These are phyloP conservation scores for Fusarium sp. DNA, from an alignment of 2,329 filamentous ascomycete species.

Conservation along the genomic window DNA sequence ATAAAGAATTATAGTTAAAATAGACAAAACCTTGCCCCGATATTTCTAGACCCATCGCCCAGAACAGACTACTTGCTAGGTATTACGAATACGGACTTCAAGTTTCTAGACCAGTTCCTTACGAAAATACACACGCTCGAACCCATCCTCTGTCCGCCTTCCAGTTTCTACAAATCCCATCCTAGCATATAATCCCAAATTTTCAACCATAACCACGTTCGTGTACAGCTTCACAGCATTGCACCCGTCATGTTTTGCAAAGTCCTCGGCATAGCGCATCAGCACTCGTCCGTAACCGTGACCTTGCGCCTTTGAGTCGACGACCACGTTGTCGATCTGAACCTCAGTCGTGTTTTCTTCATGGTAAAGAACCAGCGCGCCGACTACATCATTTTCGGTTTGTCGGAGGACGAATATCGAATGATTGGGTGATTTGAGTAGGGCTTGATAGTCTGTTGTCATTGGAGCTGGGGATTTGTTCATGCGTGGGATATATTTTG, in stretches of 20 bases:
- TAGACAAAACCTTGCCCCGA: not conserved
- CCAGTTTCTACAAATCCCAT: constrained; percentile 52
- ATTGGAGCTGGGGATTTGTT: constrained; percentile 54
- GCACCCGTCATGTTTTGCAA: constrained; percentile 42
- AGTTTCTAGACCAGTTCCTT: constrained; percentile 49
- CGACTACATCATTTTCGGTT: constrained; percentile 34
- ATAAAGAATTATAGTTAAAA: not conserved
- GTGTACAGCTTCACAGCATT: constrained; percentile 50
- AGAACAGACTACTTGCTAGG: too few species aligned
- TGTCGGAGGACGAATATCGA: constrained; percentile 46
- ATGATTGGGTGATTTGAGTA: constrained; percentile 46
- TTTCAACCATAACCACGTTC: constrained; percentile 54
- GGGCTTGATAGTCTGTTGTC: constrained; percentile 49
- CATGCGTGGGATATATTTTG: constrained; percentile 53
- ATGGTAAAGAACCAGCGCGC: constrained; percentile 48
- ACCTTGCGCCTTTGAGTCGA: constrained; percentile 50
- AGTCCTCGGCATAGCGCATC: constrained; percentile 49
- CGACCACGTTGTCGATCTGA: constrained; percentile 48
- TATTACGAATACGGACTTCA: not conserved
- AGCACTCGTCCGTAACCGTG: constrained; percentile 50
- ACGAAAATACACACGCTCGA: constrained; percentile 53
- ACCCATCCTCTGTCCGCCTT: constrained; percentile 49
- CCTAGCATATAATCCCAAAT: constrained; percentile 46
- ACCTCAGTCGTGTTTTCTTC: constrained; percentile 32
- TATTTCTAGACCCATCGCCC: not conserved